Evolutionary conservation across 192 early-diverging fungal species (phyloP), one percentile per base, ranked within the genome.

Genomic region (Backusella liffmaniae): DNA sequence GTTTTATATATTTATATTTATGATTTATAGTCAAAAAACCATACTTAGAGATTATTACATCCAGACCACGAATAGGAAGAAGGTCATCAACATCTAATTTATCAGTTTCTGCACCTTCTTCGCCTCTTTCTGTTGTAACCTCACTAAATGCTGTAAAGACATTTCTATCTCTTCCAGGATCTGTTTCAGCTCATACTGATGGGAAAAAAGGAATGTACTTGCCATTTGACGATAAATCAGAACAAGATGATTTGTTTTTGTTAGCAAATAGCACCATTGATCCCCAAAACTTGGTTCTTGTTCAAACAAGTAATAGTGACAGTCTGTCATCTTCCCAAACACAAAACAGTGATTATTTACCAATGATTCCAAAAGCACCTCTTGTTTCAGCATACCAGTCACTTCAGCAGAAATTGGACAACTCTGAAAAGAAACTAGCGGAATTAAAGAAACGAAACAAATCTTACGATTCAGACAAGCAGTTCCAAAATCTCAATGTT

Each of bases 291-390:
- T 65, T 87, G 29, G 77, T 84, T 0, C 23, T 62, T 62, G 86
- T 80, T 18, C 79, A 80, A 26, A 76, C 79, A 23, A 81, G 79
- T 67, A 39, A 71, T 32, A 83, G 75, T 41, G 80, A 80, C 34
- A 68, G 30, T 39, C 46, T 53, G 15, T 37, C 23, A 8, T 67
- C 51, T 23, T 62, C 80, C 16, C 30, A 42, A 12, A 69, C 67
- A 62, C 23, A 62, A n/a, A 18, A 1, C 6, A 76, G 73, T 46
- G 56, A 62, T 13, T 80, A 85, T 67, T 78, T 87, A n/a, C 86
- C 86, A 0, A 72, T 81, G 56, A 87, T 87, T 46, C 86, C 86
- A n/a, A 78, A 81, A 3, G 82, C 86, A 26, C 86, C 86, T 51
- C 70, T 87, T 4, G 46, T 83, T 44, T 82, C 83, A 2, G 80